Percentiles rank a stretch among this genome's conserved stretches.
These are phyloP conservation scores for Sphaerostilbella broomeana DNA, from an alignment of 2,329 filamentous ascomycete genomes.

Conservation along the genomic window DNA sequence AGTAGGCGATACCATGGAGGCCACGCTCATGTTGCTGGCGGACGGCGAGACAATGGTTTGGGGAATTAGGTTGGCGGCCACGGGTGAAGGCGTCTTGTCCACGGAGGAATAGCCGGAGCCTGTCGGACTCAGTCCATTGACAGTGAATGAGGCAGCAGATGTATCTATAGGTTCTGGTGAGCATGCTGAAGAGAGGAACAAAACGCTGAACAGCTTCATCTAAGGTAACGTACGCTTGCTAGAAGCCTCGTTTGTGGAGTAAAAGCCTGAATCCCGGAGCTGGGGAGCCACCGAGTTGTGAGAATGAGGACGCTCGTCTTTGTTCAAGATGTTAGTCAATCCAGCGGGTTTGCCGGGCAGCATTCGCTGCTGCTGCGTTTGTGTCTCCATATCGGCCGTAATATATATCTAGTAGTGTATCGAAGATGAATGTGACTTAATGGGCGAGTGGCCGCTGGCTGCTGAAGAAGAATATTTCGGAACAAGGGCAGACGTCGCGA, in stretches of 20 bases:
- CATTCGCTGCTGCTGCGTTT: constrained; percentile 14
- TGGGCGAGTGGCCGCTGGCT: background rate
- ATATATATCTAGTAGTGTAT: too few relatives aligned
- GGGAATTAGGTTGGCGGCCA: constrained; percentile 43
- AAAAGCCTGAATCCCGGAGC: constrained; percentile 37
- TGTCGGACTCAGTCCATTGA: constrained; percentile 34
- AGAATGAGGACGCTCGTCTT: constrained; percentile 25
- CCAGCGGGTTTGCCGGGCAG: constrained; percentile 29
- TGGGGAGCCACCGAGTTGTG: constrained; percentile 25
- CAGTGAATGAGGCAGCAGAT: constrained; percentile 34
- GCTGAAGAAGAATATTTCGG: too few relatives aligned
- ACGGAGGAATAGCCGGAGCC: constrained; percentile 42
- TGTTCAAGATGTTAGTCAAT: constrained; percentile 34
- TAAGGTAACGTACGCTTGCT: constrained; percentile 33
- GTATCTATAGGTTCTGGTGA: constrained; percentile 25
- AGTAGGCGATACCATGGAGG: constrained; percentile 58
- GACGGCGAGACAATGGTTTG: constrained; percentile 50
- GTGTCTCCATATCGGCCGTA: constrained; percentile 16
- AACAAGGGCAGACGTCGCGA: too few relatives aligned
- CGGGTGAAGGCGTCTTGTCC: constrained; percentile 59
- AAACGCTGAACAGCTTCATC: background rate
- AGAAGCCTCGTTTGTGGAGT: constrained; percentile 37
- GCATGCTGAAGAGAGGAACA: constrained; percentile 9
- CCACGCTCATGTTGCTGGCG: constrained; percentile 57
- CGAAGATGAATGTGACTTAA: background rate